Evolutionary conservation across 2,329 filamentous ascomycete species (phyloP), one percentile per base, ranked within the genome.

Genomic region (Torrubiella hemipterigena): DNA sequence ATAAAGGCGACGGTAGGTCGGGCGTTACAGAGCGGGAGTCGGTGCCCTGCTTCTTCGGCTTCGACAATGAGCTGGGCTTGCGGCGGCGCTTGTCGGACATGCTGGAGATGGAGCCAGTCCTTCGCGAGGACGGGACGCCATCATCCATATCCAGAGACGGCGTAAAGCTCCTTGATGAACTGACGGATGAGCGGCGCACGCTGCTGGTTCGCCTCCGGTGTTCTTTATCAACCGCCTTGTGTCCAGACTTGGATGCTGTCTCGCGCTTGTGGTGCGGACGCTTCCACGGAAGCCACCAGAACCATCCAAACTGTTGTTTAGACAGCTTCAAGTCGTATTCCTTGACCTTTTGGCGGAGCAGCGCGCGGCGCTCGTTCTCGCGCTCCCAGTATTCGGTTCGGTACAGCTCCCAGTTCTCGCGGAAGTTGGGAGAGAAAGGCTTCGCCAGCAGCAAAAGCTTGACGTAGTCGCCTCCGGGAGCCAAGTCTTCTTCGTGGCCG

Each of bases 361-460:
- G 60, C 3, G 79, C 72, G 10, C 91, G 76, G 3, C 89, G 77
- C 53, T 93, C 85, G 49, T 98, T 98, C 54, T 98, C 91, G 38
- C 78, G 78, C 45, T 95, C 89, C 91, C 91, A 98, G 57, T 95
- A 98, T 38, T 95, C 87, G 20, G 80, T 77, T 32, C 91, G 73
- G 56, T 93, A 98, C 12, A 89, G 67, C 49, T 98, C 91, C 91
- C 91, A 98, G 42, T 94, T 93, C 53, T 96, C 87, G 14, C 91
- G 73, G 49, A 98, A 98, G 28, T 84, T 85, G 0, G 91, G 80
- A 6, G 84, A 93, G 49, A 98, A 98, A 1, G 87, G 86, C 51
- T 98, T 98, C 1, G 91, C 85, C 9, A 95, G 70, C 7, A 98
- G 66, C 13, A 96, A 64, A 1, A 98, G 69, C 54, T 93, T 91